A percentile compares a stretch with the other conserved stretches of the same genome.
Conservation (phyloP, 805 yeast species). For the Candida silvicultrix region DNA sequence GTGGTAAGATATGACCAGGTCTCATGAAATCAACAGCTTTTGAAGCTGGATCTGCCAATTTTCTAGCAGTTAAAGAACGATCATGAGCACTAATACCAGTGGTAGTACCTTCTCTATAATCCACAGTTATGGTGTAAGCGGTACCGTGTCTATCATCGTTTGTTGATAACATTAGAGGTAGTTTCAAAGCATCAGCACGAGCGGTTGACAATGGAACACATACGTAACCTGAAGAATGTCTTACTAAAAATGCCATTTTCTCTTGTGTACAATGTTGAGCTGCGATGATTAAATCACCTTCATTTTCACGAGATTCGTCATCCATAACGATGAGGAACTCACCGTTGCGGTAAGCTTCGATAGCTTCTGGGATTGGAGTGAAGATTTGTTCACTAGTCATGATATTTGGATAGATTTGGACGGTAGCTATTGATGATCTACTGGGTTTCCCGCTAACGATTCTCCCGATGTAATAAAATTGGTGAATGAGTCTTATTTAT, state of each 20-base stretch:
- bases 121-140: constrained; percentile 93
- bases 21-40: constrained; percentile 65
- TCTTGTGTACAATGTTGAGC: constrained; percentile 74
- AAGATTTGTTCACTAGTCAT: constrained; percentile 22
- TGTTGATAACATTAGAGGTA: constrained; percentile 60
- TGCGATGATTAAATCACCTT: constrained; percentile 94
- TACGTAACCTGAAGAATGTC: constrained; percentile 83
- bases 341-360: constrained; percentile 53
- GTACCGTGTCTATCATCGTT: constrained; percentile 87
- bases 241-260: constrained; percentile 91
- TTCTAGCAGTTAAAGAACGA: constrained; percentile 74
- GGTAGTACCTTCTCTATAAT: constrained; percentile 80
- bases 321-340: constrained; percentile 92
- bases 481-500: too few species aligned
- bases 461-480: too few species aligned
- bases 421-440: too few species aligned
- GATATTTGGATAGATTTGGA: too few species aligned
- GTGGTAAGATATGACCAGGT: constrained; percentile 94
- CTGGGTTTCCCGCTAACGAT: too few species aligned
- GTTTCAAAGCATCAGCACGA: constrained; percentile 72
- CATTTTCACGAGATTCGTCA: constrained; percentile 93
- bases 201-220: constrained; percentile 82
- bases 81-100: constrained; percentile 97
- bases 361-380: constrained; percentile 59
- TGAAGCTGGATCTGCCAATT: constrained; percentile 56